Evolutionary conservation across 1,139 yeast genomes (phyloP).

Genomic region (Hansenula lynferdii): DNA sequence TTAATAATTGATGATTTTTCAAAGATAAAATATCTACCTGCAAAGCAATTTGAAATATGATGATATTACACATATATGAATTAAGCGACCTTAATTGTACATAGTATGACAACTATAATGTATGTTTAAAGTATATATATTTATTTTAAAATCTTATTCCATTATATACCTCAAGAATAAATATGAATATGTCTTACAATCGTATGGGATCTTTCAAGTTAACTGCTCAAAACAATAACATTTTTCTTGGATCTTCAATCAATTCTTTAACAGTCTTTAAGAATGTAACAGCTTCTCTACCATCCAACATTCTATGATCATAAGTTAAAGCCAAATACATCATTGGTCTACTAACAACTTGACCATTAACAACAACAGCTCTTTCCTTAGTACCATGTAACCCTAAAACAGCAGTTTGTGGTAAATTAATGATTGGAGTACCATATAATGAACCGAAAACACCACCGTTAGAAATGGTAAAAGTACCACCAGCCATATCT

Average conservation of each 20-base stretch:
- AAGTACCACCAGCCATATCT: slow-evolving; percentile 99
- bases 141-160: background rate
- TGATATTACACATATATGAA: too few relatives aligned
- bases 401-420: slow-evolving; percentile 97
- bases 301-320: slow-evolving; percentile 97
- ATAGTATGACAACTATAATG: too few relatives aligned
- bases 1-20: slow-evolving; percentile 7
- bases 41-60: slow-evolving; percentile 13
- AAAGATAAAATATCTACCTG: slow-evolving; percentile 20
- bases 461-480: slow-evolving; percentile 99
- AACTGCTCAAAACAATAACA: slow-evolving; percentile 67
- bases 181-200: too few relatives aligned
- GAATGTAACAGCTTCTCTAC: slow-evolving; percentile 98
- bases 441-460: slow-evolving; percentile 97
- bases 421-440: slow-evolving; percentile 97
- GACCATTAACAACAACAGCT: slow-evolving; percentile 95
- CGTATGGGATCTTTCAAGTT: too few relatives aligned
- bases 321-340: slow-evolving; percentile 98
- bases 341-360: slow-evolving; percentile 97
- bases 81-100: too few relatives aligned
- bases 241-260: slow-evolving; percentile 98
- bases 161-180: too few relatives aligned
- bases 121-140: slow-evolving; percentile 1
- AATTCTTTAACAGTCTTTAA: slow-evolving; percentile 93
- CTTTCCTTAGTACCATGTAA: slow-evolving; percentile 97